These are phyloP conservation scores for Cyamopsis tetragonoloba DNA, from an alignment of 306 rosid species.

Conservation along the genomic window DNA sequence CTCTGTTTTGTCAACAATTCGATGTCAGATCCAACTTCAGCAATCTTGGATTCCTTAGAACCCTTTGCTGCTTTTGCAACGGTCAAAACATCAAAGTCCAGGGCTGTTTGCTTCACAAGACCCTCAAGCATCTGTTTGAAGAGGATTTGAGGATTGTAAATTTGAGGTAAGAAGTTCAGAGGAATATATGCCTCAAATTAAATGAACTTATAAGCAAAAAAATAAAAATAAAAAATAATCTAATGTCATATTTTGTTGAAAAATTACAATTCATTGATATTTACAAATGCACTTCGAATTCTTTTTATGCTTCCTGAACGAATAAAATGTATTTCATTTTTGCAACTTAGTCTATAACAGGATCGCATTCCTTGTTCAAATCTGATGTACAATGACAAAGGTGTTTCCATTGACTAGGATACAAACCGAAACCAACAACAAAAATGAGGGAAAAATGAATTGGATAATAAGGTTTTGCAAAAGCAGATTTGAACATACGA, in stretches of 20 bases:
- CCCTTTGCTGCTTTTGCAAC: slow-evolving; percentile 64
- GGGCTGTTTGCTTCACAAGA: slow-evolving; percentile 64
- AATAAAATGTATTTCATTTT: neutral
- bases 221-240: neutral
- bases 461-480: neutral
- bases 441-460: neutral
- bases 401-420: neutral
- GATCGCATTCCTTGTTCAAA: neutral
- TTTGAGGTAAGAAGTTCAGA: slow-evolving; percentile 5
- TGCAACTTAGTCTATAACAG: neutral
- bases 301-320: neutral
- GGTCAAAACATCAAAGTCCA: slow-evolving; percentile 80
- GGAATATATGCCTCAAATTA: slow-evolving; percentile 1
- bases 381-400: neutral
- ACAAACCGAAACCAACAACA: neutral
- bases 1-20: slow-evolving; percentile 52
- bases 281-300: neutral
- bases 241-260: neutral
- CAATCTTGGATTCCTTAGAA: slow-evolving; percentile 75
- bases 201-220: neutral
- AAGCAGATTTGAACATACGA: neutral
- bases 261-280: neutral
- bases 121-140: slow-evolving; percentile 78
- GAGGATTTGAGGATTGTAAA: slow-evolving; percentile 14
- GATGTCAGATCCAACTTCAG: slow-evolving; percentile 84